Percentiles rank a stretch among this genome's conserved stretches.
Conservation (phyloP, 2,329 filamentous ascomycete genomes). For the Talaromyces funiculosus region DNA sequence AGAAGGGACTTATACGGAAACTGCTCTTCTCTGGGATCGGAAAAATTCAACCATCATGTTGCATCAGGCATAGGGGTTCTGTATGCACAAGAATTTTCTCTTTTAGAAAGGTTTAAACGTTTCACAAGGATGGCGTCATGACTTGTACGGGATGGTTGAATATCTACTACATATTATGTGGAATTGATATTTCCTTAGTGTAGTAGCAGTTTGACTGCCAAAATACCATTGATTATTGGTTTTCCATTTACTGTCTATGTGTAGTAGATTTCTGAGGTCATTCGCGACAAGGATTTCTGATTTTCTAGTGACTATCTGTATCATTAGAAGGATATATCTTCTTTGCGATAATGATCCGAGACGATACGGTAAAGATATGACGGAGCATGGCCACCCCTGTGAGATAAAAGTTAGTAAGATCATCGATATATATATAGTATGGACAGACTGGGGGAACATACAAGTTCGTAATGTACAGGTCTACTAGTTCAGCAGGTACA, state of each 20-base stretch:
- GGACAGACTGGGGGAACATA: conserved; percentile 39
- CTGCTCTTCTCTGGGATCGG: conserved; percentile 1
- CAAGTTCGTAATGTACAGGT: conserved; percentile 68
- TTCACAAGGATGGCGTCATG: conserved; percentile 15
- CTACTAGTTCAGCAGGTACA: conserved; percentile 64
- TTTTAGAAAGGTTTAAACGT: conserved; percentile 12
- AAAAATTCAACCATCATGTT: conserved; percentile 9
- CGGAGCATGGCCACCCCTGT: conserved; percentile 57
- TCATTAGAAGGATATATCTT: conserved; percentile 51
- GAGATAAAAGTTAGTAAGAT: conserved; percentile 14
- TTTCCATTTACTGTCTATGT: conserved; percentile 7
- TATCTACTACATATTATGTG: conserved; percentile 8
- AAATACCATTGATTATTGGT: conserved; percentile 11
- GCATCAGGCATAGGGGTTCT: conserved; percentile 10
- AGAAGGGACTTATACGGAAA: background rate
- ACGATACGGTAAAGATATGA: conserved; percentile 62
- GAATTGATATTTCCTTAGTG: conserved; percentile 9
- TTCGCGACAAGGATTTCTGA: background rate
- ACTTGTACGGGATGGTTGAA: conserved; percentile 13
- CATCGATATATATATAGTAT: background rate
- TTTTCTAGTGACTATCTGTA: background rate
- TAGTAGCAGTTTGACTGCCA: conserved; percentile 9
- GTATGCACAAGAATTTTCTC: conserved; percentile 14
- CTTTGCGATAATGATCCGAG: conserved; percentile 58
- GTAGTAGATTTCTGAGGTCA: background rate